Percentiles rank a stretch among this genome's conserved stretches.
phyloP scores from a whole-genome alignment of 2,329 filamentous ascomycete species.

The Cytospora piceae region DNA sequence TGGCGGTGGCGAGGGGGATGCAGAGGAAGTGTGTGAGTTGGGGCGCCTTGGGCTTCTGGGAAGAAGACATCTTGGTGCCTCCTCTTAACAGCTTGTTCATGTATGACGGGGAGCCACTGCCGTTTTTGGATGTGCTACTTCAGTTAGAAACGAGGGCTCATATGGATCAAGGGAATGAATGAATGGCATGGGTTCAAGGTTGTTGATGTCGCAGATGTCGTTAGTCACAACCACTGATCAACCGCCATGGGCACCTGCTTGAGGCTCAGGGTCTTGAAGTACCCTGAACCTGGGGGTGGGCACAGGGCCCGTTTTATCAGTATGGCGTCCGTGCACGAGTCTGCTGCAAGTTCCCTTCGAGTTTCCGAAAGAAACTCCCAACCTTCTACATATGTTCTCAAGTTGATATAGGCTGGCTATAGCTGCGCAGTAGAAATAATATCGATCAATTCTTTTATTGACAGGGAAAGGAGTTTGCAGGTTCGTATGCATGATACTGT shows the following conservation, averaged over 20 bases:
- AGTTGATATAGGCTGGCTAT: too few species aligned
- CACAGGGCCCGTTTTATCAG: not conserved
- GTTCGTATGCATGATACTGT: too few species aligned
- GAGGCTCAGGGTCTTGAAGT: not conserved
- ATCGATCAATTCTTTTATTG: too few species aligned
- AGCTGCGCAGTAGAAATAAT: too few species aligned
- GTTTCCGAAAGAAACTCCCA: not conserved
- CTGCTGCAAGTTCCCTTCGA: too few species aligned
- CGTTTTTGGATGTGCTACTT: not conserved
- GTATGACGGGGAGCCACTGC: not conserved
- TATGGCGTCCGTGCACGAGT: too few species aligned
- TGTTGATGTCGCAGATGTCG: not conserved
- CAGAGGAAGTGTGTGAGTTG: constrained; percentile 74
- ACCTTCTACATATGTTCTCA: too few species aligned
- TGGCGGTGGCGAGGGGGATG: constrained; percentile 68
- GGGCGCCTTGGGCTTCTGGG: constrained; percentile 40
- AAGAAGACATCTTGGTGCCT: constrained; percentile 40
- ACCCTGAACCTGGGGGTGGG: constrained; percentile 6
- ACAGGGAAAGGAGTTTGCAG: too few species aligned
- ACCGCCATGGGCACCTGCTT: not conserved
- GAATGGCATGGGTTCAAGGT: not conserved
- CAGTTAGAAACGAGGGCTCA: not conserved
- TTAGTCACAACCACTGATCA: not conserved
- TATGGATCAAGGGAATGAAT: too few species aligned
- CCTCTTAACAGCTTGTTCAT: constrained; percentile 23